A percentile compares a stretch with the other conserved stretches of the same genome.
Conservation (phyloP, 2,329 filamentous ascomycete genomes). For the Cadophora luteo-olivacea region DNA sequence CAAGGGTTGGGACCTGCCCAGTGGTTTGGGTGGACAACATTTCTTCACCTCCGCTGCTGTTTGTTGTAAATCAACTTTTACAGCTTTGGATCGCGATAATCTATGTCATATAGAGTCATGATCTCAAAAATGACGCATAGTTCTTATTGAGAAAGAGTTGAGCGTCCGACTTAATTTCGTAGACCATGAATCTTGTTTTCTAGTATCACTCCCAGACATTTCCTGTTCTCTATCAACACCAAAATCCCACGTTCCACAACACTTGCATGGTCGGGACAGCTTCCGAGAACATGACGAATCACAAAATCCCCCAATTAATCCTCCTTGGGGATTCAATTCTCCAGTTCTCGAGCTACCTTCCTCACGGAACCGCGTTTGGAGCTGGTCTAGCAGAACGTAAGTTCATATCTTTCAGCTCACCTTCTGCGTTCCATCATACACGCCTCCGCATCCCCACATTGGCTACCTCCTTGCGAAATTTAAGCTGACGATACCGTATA, state of each 20-base stretch:
- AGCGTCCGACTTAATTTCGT: background rate
- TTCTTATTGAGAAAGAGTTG: no score
- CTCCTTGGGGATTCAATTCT: slow-evolving; percentile 92
- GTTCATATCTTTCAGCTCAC: slow-evolving; percentile 15
- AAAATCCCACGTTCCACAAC: background rate
- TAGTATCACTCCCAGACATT: background rate
- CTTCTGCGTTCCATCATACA: background rate
- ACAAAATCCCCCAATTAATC: slow-evolving; percentile 72
- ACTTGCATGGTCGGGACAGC: background rate
- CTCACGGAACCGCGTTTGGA: slow-evolving; percentile 76
- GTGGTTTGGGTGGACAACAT: background rate
- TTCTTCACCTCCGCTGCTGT: background rate
- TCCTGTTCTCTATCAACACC: background rate
- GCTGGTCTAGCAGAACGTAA: slow-evolving; percentile 58
- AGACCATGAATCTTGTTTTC: background rate
- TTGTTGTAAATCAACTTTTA: background rate
- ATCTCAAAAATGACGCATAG: no score
- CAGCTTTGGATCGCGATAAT: background rate
- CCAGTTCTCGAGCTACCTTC: slow-evolving; percentile 66
- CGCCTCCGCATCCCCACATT: background rate
- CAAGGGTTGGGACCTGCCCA: background rate
- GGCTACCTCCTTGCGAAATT: background rate
- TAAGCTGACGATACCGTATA: slow-evolving; percentile 46
- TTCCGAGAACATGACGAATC: slow-evolving; percentile 21
- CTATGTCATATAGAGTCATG: background rate